Evolutionary conservation across 208 protist genomes (phyloP), one percentile per base, ranked within the genome.

Genomic region (Wallacemonas sp.): DNA sequence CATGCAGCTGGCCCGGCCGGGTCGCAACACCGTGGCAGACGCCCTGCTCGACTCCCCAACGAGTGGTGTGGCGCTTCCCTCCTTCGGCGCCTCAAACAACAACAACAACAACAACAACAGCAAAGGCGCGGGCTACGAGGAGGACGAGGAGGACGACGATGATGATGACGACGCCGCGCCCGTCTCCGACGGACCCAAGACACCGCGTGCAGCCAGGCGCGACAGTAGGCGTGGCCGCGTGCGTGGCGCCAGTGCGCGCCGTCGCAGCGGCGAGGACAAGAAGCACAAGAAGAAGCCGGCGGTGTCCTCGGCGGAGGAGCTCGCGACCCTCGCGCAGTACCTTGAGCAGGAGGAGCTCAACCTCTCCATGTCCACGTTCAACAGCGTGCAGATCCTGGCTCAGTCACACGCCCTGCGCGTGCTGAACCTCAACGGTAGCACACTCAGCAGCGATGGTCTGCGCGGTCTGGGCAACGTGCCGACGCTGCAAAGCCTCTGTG

Each of bases 301-400:
- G 17, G 36, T n/a, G 6, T 44, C 23, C 21, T 38, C 27, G 27
- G 19, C 34, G 0, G 39, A n/a, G n/a, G 75, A 82, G 57, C 19
- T 47, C 2, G 68, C 66, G 11, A 60, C 71, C n/a, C 70, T 85
- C 21, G 48, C 43, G 26, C 49, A 72, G 34, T 88, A 85, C 64
- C 49, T 81, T 27, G 49, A 62, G 23, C 65, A 76, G 29, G 61
- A 65, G 34, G 76, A 85, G 9, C 64, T 80, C 29, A 85, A 90
- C 56, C 68, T 90, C 21, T 87, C 80, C 41, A 70, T 82, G 65
- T 83, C 80, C 21, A 87, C 78, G 21, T 83, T 90, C 57, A 76
- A 49, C 58, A 67, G 27, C 29, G 58, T 87, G 33, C 80, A 81
- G 32, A 65, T 57, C 30, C 75, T 88, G 26, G 34, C 73, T 3